Evolutionary conservation across 805 yeast genomes (phyloP), one percentile per base, ranked within the genome.

Genomic region (Schizosaccharomyces octosporus): DNA sequence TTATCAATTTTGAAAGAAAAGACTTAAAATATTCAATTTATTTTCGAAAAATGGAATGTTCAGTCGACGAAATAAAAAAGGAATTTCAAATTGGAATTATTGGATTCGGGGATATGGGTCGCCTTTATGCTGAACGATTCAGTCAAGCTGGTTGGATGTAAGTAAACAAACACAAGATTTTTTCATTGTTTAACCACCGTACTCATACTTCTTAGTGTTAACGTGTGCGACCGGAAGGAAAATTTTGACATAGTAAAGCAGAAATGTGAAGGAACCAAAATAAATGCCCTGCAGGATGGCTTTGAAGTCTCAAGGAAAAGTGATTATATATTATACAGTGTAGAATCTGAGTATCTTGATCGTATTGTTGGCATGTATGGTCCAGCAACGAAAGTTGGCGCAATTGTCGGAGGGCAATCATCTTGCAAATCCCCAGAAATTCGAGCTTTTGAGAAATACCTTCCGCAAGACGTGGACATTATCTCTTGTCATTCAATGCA

Each of bases 81-180:
- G 64, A 74, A 24, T 84, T 83, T 69, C 75, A 75, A 24, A 79
- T 93, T 58, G 98, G 98, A 1, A 85, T 93, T 65, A 89, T 93
- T 63, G 98, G 98, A 2, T 78, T 90, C 43, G 98, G 98, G 39
- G 97, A 90, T 70, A 93, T 93, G 98, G 98, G 98, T 6, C 73
- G 80, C 45, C 72, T 93, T 67, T 93, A 93, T 68, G 97, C 97
- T 62, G 75, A 77, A 24, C 73, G 83, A 61, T 83, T 93, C 67
- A 76, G 86, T 36, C 76, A 78, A 61, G 89, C 87, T 1, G 97
- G 97, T 1, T 87, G 95, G 95, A 78, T 70, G 66, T 71, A 62
- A 62, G 74, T 65, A 29, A 51, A 19, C 1, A 29, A 5, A 19
- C 1, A 5, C 0, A 36, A 36, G 11, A 9, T 11, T 5, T 36